A percentile compares a stretch with the other conserved stretches of the same genome.
phyloP scores from a whole-genome alignment of 108 stramenopile species.

The Skeletonema marinoi region DNA sequence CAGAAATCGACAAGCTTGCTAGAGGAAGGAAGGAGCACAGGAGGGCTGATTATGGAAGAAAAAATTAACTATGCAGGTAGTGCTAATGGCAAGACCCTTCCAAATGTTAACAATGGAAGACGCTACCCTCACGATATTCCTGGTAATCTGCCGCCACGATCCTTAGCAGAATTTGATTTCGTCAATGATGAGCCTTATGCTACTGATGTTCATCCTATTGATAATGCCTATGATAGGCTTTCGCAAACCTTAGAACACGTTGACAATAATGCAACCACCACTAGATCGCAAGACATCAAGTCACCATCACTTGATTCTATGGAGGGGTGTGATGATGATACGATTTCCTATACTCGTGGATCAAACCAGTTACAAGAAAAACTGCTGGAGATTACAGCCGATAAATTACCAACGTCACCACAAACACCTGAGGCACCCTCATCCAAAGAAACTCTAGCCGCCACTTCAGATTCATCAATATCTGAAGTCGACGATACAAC shows the following conservation, averaged over 20 bases:
- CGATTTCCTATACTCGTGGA: not conserved
- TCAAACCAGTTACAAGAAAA: not conserved
- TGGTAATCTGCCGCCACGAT: not conserved
- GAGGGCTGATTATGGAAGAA: not conserved
- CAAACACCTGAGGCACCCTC: not conserved
- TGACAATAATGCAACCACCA: not conserved
- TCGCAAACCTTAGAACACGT: not conserved
- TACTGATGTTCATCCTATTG: not conserved
- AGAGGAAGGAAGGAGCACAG: not conserved
- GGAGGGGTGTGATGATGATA: constrained; percentile 5
- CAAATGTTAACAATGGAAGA: too few relatives aligned
- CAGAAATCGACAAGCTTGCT: not conserved
- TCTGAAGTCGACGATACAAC: not conserved
- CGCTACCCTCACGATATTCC: not conserved
- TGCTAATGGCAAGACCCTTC: not conserved
- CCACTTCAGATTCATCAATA: not conserved
- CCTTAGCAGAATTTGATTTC: not conserved
- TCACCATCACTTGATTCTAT: not conserved
- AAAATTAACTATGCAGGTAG: not conserved
- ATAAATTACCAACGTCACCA: not conserved
- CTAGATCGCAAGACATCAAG: not conserved
- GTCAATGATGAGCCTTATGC: constrained; percentile 3
- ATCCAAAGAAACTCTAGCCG: not conserved
- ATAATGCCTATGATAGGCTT: not conserved
- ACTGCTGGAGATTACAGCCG: not conserved